phyloP scores from a whole-genome alignment of 306 rosid species.

The Fragaria iinumae region DNA sequence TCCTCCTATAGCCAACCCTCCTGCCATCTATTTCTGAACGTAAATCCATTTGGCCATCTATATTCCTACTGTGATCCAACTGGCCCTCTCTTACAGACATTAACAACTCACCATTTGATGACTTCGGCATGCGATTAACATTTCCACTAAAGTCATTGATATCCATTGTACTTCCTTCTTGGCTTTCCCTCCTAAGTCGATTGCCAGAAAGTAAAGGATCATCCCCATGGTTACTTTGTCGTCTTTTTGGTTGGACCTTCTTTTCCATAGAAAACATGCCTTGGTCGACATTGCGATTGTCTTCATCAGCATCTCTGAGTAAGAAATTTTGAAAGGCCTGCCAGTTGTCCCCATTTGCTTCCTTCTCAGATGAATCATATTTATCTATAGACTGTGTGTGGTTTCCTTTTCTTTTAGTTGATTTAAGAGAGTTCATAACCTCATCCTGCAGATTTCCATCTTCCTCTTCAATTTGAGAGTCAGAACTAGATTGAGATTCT shows the following conservation, averaged over 20 bases:
- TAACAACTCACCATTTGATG: constrained; percentile 52
- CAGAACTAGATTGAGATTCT: constrained; percentile 63
- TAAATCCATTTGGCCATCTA: constrained; percentile 42
- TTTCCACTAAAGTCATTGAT: constrained; percentile 55
- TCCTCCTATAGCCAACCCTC: constrained; percentile 55
- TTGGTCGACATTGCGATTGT: constrained; percentile 57
- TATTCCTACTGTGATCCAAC: constrained; percentile 36
- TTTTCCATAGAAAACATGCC: constrained; percentile 57
- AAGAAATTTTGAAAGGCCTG: constrained; percentile 86
- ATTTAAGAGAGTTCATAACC: constrained; percentile 38
- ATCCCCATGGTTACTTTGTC: constrained; percentile 40
- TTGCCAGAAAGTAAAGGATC: constrained; percentile 71
- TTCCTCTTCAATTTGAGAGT: constrained; percentile 57
- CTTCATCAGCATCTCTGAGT: constrained; percentile 85
- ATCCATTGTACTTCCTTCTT: constrained; percentile 43
- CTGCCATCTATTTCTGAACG: constrained; percentile 66
- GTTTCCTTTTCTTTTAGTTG: constrained; percentile 51
- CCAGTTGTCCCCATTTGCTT: constrained; percentile 76
- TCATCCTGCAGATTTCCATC: constrained; percentile 40
- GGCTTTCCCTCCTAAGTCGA: constrained; percentile 45
- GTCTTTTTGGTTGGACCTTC: constrained; percentile 41
- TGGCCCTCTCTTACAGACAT: constrained; percentile 44
- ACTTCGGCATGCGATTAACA: constrained; percentile 40
- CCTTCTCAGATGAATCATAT: constrained; percentile 42
- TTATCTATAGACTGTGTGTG: constrained; percentile 43